phyloP scores from a whole-genome alignment of 148 eudicot species.

The Arctostaphylos glauca region DNA sequence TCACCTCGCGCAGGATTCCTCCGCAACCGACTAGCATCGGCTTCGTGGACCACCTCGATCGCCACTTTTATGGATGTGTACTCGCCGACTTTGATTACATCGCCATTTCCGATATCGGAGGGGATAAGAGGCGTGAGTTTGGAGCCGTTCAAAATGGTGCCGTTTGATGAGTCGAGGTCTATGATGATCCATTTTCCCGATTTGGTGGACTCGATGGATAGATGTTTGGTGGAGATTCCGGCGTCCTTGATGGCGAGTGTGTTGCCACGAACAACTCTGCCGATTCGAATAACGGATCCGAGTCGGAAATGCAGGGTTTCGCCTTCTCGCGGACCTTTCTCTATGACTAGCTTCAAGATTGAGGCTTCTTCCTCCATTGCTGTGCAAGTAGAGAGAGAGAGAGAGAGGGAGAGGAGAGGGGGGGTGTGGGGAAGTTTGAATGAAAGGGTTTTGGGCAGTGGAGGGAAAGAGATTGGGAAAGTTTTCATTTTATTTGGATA shows the following conservation, averaged over 20 bases:
- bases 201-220: slow-evolving; percentile 32
- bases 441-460: neutral
- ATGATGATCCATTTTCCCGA: slow-evolving; percentile 46
- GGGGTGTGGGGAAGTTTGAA: neutral
- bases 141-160: slow-evolving; percentile 49
- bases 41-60: neutral
- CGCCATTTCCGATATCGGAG: slow-evolving; percentile 40
- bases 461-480: neutral
- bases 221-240: slow-evolving; percentile 77
- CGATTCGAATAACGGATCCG: slow-evolving; percentile 39
- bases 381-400: neutral
- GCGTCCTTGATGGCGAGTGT: slow-evolving; percentile 62
- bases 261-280: slow-evolving; percentile 65
- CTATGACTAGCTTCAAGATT: slow-evolving; percentile 46
- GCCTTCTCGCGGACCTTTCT: slow-evolving; percentile 74
- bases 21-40: slow-evolving; percentile 12
- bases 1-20: slow-evolving; percentile 28
- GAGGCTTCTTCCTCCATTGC: slow-evolving; percentile 34
- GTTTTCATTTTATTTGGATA: too few relatives aligned
- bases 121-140: slow-evolving; percentile 32
- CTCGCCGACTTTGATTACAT: slow-evolving; percentile 65
- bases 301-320: slow-evolving; percentile 49
- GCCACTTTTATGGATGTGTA: slow-evolving; percentile 46
- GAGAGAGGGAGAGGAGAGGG: slow-evolving; percentile 14
- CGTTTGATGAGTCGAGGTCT: slow-evolving; percentile 76